phyloP scores from a whole-genome alignment of 805 yeast genomes.

The Kuraishia floccosa region DNA sequence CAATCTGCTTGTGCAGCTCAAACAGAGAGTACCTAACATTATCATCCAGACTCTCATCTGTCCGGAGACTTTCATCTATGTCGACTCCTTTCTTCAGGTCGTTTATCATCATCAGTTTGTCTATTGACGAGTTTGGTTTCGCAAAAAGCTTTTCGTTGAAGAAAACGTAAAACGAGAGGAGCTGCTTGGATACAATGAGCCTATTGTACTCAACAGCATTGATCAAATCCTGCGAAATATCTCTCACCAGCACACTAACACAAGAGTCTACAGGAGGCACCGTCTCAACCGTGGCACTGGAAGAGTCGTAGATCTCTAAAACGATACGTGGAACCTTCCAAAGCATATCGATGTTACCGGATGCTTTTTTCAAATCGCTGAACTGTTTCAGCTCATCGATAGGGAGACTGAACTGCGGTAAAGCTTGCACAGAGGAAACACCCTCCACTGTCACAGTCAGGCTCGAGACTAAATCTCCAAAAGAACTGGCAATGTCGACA shows the following conservation, averaged over 20 bases:
- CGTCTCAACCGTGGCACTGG: conserved; percentile 50
- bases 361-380: conserved; percentile 20
- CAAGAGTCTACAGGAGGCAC: conserved; percentile 42
- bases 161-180: conserved; percentile 61
- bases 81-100: conserved; percentile 28
- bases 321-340: conserved; percentile 57
- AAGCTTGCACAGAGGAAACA: conserved; percentile 8
- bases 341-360: conserved; percentile 48
- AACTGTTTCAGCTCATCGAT: conserved; percentile 19
- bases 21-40: conserved; percentile 14
- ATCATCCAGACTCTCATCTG: conserved; percentile 12
- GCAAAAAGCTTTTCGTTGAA: conserved; percentile 60
- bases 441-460: no score
- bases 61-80: conserved; percentile 12
- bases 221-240: conserved; percentile 62
- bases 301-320: conserved; percentile 47
- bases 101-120: conserved; percentile 36
- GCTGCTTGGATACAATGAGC: conserved; percentile 74
- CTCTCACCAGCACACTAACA: conserved; percentile 58
- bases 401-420: conserved; percentile 17
- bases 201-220: conserved; percentile 83
- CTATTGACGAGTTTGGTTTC: conserved; percentile 67
- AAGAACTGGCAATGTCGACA: conserved; percentile 18
- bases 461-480: conserved; percentile 9
- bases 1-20: conserved; percentile 21